phyloP scores from a whole-genome alignment of 352 stramenopile genomes.

The Phytophthora citrophthora region DNA sequence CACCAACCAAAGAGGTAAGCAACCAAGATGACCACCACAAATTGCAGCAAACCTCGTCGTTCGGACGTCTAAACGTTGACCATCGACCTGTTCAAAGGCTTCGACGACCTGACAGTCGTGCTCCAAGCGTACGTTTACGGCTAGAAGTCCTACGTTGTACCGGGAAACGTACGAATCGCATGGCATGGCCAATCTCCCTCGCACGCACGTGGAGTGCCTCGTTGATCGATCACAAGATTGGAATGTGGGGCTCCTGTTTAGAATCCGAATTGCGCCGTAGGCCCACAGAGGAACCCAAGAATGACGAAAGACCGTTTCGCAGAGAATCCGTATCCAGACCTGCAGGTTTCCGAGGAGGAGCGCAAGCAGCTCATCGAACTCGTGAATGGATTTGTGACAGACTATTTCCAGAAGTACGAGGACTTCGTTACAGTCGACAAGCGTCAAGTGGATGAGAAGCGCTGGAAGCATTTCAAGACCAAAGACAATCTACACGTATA shows the following conservation, averaged over 20 bases:
- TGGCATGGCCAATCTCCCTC: background rate
- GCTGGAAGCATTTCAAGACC: conserved; percentile 33
- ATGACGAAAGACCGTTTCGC: conserved; percentile 28
- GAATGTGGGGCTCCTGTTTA: background rate
- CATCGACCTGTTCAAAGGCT: background rate
- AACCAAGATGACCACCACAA: too few species aligned
- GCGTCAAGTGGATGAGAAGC: conserved; percentile 20
- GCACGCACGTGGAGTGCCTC: background rate
- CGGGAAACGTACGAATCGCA: background rate
- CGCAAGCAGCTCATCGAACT: conserved; percentile 22
- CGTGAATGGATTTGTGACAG: conserved; percentile 15
- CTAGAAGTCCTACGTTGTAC: background rate
- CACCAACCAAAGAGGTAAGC: too few species aligned
- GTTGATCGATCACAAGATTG: conserved; percentile 8
- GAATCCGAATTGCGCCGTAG: conserved; percentile 3
- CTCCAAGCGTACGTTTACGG: background rate
- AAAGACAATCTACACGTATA: conserved; percentile 34
- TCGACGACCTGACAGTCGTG: conserved; percentile 2
- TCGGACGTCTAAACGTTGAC: background rate
- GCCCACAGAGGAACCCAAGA: background rate
- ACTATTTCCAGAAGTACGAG: conserved; percentile 33
- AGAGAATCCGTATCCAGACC: conserved; percentile 22
- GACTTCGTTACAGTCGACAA: conserved; percentile 25
- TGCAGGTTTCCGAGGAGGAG: conserved; percentile 18
- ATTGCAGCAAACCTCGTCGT: background rate